Evolutionary conservation across 192 early-diverging fungal species (phyloP).

Genomic region (Globomyces pollinis-pini): DNA sequence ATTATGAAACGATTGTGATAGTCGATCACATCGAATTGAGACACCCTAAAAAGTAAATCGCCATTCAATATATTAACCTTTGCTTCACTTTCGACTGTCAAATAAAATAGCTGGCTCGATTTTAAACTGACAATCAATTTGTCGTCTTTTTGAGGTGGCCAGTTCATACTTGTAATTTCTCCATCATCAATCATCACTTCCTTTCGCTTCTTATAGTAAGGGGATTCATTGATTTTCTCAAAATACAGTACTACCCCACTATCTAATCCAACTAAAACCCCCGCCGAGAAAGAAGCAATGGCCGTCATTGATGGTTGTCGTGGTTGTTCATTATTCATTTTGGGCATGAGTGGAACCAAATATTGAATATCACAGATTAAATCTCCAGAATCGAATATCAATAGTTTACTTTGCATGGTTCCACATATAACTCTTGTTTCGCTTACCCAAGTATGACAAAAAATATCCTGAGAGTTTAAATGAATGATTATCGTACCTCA

Average conservation of each 20-base stretch:
- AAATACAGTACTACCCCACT: conserved; percentile 33
- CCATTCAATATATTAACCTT: too few species aligned
- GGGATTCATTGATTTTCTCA: conserved; percentile 39
- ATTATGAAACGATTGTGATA: conserved; percentile 43
- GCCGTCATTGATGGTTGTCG: conserved; percentile 26
- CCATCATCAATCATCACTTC: conserved; percentile 33
- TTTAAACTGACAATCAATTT: conserved; percentile 22
- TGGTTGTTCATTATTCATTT: conserved; percentile 4
- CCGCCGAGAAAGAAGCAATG: conserved; percentile 25
- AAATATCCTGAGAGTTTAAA: conserved; percentile 31
- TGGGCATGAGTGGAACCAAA: conserved; percentile 6
- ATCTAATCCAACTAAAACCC: conserved; percentile 36
- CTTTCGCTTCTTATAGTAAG: conserved; percentile 31
- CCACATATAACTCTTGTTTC: conserved; percentile 38
- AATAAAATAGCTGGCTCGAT: conserved; percentile 29
- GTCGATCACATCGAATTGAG: conserved; percentile 35
- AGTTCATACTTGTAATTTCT: conserved; percentile 19
- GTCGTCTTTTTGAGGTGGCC: conserved; percentile 29
- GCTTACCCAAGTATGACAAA: conserved; percentile 41
- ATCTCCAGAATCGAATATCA: conserved; percentile 47
- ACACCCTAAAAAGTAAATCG: conserved; percentile 17
- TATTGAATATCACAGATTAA: conserved; percentile 33
- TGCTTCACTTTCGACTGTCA: conserved; percentile 27
- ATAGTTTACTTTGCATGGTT: conserved; percentile 41
- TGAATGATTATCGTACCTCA: conserved; percentile 28